phyloP scores from a whole-genome alignment of 2,329 filamentous ascomycete genomes.

The Cladophialophora chaetospira region DNA sequence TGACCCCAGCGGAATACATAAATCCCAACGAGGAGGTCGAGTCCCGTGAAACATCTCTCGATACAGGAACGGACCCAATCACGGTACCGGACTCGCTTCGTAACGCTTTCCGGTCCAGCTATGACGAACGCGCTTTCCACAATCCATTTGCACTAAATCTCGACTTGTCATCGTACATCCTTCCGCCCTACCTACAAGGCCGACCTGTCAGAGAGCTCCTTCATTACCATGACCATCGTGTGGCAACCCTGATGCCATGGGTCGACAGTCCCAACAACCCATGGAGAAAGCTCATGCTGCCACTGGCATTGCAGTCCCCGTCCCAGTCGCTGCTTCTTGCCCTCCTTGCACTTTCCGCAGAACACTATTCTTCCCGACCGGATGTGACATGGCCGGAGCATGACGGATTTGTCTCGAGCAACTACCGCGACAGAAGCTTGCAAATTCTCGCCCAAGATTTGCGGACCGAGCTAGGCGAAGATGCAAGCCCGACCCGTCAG shows the following conservation, averaged over 20 bases:
- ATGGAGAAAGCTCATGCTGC: conserved; percentile 35
- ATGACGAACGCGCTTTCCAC: conserved; percentile 7
- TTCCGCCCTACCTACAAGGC: conserved; percentile 14
- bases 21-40: neutral
- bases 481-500: conserved; percentile 5
- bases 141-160: conserved; percentile 20
- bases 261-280: conserved; percentile 35
- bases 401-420: conserved; percentile 5
- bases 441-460: conserved; percentile 18
- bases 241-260: conserved; percentile 35
- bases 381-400: conserved; percentile 3
- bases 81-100: neutral
- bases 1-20: neutral
- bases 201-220: conserved; percentile 29
- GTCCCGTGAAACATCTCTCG: too few relatives aligned
- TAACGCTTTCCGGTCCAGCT: conserved; percentile 8
- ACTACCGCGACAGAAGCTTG: conserved; percentile 21
- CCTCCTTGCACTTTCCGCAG: conserved; percentile 34
- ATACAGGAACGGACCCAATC: neutral
- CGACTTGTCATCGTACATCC: conserved; percentile 7
- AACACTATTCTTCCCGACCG: conserved; percentile 26
- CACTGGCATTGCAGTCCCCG: conserved; percentile 31
- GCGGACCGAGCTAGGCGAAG: conserved; percentile 14
- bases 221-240: conserved; percentile 32
- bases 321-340: conserved; percentile 33